Evolutionary conservation across 164 flowering plant genomes (phyloP).

Genomic region (Nelumbo lutea): DNA sequence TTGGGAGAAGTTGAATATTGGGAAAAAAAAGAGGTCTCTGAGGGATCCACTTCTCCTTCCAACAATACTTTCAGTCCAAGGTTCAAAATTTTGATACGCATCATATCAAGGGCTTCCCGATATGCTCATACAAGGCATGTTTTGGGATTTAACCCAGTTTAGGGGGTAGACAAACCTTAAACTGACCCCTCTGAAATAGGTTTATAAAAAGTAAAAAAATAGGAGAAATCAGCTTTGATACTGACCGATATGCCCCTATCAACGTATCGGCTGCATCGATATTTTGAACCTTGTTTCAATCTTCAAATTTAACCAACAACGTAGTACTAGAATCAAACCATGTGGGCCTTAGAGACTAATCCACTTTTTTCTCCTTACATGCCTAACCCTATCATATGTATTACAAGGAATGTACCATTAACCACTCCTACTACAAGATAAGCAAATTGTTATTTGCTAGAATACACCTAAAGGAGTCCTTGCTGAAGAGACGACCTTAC

Average conservation of each 20-base stretch:
- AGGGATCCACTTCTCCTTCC: slow-evolving; percentile 83
- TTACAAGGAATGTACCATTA: slow-evolving; percentile 72
- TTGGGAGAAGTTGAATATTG: slow-evolving; percentile 59
- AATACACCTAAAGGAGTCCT: slow-evolving; percentile 89
- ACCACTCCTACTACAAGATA: slow-evolving; percentile 75
- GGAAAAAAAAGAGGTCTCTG: slow-evolving; percentile 73
- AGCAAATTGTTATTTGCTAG: slow-evolving; percentile 87
- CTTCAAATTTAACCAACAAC: too few species aligned
- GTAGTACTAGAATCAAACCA: slow-evolving; percentile 76
- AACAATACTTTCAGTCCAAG: slow-evolving; percentile 62
- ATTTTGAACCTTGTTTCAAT: too few species aligned
- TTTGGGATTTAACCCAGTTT: too few species aligned
- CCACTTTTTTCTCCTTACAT: slow-evolving; percentile 76
- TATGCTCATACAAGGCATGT: too few species aligned
- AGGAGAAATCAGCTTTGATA: too few species aligned
- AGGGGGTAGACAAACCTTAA: too few species aligned
- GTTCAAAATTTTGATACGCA: too few species aligned
- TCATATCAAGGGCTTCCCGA: too few species aligned
- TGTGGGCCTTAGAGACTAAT: slow-evolving; percentile 87
- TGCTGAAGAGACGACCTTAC: slow-evolving; percentile 77
- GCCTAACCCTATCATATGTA: slow-evolving; percentile 85
- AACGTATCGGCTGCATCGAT: too few species aligned
- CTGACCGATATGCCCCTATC: too few species aligned
- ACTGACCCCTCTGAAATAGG: too few species aligned
- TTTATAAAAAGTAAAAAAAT: too few species aligned